Evolutionary conservation across 371 early-diverging fungal genomes (phyloP), one percentile per base, ranked within the genome.

Genomic region (Mortierella sp.): DNA sequence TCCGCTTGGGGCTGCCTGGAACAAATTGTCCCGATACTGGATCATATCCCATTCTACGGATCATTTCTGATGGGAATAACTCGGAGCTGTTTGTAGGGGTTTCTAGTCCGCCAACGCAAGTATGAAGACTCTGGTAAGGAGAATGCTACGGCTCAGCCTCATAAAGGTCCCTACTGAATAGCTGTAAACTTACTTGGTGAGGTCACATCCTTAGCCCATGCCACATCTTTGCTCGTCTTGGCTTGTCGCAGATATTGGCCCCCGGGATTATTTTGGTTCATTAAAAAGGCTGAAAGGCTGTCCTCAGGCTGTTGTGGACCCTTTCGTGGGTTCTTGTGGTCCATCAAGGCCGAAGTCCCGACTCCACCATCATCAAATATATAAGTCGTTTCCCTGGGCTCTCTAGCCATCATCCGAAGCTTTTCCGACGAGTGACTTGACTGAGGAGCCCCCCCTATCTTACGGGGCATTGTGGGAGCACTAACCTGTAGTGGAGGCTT

Each of bases 41-140:
- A 45, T 81, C 73, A 32, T 81, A 81, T n/a, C 81, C 81, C 81
- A 81, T 81, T 47, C 81, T 69, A 0, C 81, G 72, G 28, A 81
- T 61, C 81, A 81, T 81, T 51, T 81, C 81, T 35, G 73, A 64
- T 0, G 81, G 81, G 35, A 81, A 81, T 6, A 75, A 47, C 59
- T 75, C 81, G 3, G 67, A 26, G 52, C 26, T 72, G 14, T 63
- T 72, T 14, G 72, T 72, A 26, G 75, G 73, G 8, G 75, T 72
- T 69, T 80, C 79, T 79, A 68, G 16, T 54, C 11, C n/a, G 20
- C 4, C 39, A 68, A 52, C 22, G 51, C 6, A 35, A 32, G 6
- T 35, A 35, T 40, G 32, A 30, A 70, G 55, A 32, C 2, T 0
- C 12, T 11, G 32, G 35, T n/a, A 40, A 40, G 57, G 51, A 45